phyloP scores from a whole-genome alignment of 1,284 basidiomycete species.

The Gymnopus androsaceus region DNA sequence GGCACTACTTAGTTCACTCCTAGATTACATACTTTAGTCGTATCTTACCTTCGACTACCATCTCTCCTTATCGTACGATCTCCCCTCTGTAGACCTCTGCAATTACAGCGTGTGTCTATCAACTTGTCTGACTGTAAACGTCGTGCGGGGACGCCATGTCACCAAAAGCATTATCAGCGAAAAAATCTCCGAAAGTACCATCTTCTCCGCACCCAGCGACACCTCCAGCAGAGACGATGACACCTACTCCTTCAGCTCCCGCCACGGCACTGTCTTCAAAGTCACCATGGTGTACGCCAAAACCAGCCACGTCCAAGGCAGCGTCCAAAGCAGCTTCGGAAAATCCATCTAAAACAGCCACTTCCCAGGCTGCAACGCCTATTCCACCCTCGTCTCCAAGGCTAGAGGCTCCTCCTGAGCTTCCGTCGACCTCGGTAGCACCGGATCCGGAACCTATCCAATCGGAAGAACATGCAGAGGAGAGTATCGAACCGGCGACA shows the following conservation, averaged over 20 bases:
- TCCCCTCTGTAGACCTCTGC: too few species aligned
- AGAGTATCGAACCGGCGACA: background rate
- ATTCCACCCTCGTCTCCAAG: conserved; percentile 19
- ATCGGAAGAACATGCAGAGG: conserved; percentile 2
- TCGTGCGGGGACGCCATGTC: too few species aligned
- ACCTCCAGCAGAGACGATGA: background rate
- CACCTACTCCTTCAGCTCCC: too few species aligned
- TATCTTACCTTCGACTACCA: too few species aligned
- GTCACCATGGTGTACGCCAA: conserved; percentile 10
- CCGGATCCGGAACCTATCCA: conserved; percentile 4
- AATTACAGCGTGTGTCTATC: too few species aligned
- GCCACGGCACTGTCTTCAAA: background rate
- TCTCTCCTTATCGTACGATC: too few species aligned
- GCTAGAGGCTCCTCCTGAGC: conserved; percentile 6
- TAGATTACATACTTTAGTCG: too few species aligned
- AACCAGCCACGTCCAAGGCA: conserved; percentile 7
- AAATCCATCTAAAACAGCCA: background rate
- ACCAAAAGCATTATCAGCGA: background rate
- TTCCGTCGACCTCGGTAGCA: background rate
- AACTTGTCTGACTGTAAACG: too few species aligned
- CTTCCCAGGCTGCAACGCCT: conserved; percentile 9
- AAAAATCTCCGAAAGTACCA: background rate
- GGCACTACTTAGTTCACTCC: too few species aligned
- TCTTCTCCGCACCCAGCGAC: background rate
- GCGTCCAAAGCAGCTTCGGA: conserved; percentile 1